These are phyloP conservation scores for Lodderomyces margitis DNA, from an alignment of 1,139 yeast species.

Conservation along the genomic window DNA sequence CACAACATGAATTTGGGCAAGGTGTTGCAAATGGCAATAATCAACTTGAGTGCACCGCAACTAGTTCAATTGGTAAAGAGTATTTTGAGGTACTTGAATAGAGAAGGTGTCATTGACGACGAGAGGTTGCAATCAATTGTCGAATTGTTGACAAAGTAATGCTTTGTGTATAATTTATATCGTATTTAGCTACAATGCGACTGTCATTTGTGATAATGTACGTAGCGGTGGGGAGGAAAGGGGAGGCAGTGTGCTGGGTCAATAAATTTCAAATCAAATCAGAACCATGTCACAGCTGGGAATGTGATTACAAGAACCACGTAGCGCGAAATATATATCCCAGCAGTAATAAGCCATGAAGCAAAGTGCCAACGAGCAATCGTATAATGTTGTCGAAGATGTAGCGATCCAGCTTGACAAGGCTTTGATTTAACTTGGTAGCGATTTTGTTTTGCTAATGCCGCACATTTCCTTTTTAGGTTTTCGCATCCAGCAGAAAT, in stretches of 20 bases:
- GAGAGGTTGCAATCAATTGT: slow-evolving; percentile 26
- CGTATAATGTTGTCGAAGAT: no score
- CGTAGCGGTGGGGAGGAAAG: no score
- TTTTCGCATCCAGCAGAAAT: slow-evolving; percentile 1
- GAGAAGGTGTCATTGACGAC: slow-evolving; percentile 47
- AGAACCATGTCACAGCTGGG: no score
- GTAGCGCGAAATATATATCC: no score
- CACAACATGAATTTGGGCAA: slow-evolving; percentile 71
- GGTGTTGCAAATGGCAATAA: slow-evolving; percentile 70
- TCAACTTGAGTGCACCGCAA: slow-evolving; percentile 67
- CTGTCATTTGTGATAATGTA: no score
- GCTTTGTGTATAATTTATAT: background rate
- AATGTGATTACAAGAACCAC: no score
- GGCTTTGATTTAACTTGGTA: background rate
- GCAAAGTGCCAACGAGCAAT: no score
- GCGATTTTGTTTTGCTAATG: background rate
- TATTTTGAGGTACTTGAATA: slow-evolving; percentile 61
- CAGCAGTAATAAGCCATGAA: no score
- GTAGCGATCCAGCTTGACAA: background rate
- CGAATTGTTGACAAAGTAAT: slow-evolving; percentile 26
- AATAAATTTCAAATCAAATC: background rate
- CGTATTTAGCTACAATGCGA: background rate
- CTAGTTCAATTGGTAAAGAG: slow-evolving; percentile 61
- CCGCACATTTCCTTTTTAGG: slow-evolving; percentile 2
- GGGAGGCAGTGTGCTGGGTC: background rate